phyloP scores from a whole-genome alignment of 768 basidiomycete genomes.

The Tephrocybe sp. region DNA sequence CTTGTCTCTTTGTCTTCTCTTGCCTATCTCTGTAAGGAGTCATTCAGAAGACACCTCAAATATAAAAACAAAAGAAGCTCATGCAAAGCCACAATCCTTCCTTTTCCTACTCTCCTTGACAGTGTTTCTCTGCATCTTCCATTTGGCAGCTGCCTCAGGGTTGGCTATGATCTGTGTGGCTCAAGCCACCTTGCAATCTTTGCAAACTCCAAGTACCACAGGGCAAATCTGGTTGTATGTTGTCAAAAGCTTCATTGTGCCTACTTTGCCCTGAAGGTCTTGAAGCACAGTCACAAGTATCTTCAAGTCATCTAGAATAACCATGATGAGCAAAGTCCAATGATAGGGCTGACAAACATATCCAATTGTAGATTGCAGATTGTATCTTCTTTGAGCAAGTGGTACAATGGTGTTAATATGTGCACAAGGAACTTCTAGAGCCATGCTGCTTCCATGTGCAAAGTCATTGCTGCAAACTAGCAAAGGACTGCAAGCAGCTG shows the following conservation, averaged over 20 bases:
- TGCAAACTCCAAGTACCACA: conserved; percentile 59
- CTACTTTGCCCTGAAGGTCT: conserved; percentile 86
- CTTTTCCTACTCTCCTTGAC: conserved; percentile 84
- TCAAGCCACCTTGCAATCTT: conserved; percentile 67
- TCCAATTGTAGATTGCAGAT: conserved; percentile 79
- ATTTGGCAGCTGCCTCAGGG: conserved; percentile 74
- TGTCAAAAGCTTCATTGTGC: conserved; percentile 75
- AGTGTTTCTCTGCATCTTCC: conserved; percentile 68
- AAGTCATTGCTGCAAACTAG: conserved; percentile 24
- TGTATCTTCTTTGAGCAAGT: conserved; percentile 85
- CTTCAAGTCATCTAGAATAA: conserved; percentile 75
- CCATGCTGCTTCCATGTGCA: conserved; percentile 57
- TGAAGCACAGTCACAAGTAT: conserved; percentile 79
- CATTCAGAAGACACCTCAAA: neutral
- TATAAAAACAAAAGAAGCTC: conserved; percentile 29
- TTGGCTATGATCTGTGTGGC: conserved; percentile 64
- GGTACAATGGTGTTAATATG: conserved; percentile 83
- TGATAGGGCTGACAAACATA: conserved; percentile 33
- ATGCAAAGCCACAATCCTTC: conserved; percentile 64
- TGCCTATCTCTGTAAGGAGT: conserved; percentile 14
- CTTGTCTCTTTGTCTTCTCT: conserved; percentile 18
- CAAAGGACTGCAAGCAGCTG: conserved; percentile 80
- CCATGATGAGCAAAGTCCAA: neutral
- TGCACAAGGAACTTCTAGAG: conserved; percentile 78
- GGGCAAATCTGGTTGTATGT: conserved; percentile 83